phyloP scores from a whole-genome alignment of 352 stramenopile species.

The Phytophthora lateralis region DNA sequence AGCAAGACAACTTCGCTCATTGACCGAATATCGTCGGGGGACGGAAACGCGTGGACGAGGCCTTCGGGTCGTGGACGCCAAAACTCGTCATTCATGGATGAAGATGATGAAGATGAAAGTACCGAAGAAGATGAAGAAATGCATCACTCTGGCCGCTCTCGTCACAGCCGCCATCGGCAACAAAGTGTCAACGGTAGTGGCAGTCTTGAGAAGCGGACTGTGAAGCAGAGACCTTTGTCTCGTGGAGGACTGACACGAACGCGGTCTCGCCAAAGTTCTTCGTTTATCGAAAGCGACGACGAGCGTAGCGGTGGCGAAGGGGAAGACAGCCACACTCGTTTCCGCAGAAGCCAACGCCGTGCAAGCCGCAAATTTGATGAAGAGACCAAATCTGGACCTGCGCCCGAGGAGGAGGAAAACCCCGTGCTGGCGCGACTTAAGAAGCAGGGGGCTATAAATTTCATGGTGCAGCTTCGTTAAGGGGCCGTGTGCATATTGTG shows the following conservation, averaged over 20 bases:
- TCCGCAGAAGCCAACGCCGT: constrained; percentile 43
- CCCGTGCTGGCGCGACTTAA: constrained; percentile 76
- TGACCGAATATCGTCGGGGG: constrained; percentile 31
- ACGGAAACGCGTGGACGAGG: constrained; percentile 23
- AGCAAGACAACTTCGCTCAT: constrained; percentile 18
- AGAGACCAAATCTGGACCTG: constrained; percentile 36
- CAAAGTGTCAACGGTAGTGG: constrained; percentile 35
- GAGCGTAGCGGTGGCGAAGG: constrained; percentile 24
- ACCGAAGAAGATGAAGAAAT: constrained; percentile 39
- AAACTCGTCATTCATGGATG: constrained; percentile 41
- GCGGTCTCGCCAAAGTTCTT: constrained; percentile 33
- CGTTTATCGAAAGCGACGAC: constrained; percentile 41
- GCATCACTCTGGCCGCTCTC: constrained; percentile 10
- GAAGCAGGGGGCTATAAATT: constrained; percentile 85
- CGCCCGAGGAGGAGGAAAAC: constrained; percentile 51
- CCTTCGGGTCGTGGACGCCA: constrained; percentile 19
- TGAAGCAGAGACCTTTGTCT: constrained; percentile 29
- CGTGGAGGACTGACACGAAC: constrained; percentile 18
- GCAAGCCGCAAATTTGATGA: constrained; percentile 57
- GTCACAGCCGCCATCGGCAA: constrained; percentile 28
- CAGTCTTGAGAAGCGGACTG: constrained; percentile 24
- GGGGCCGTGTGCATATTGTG: constrained; percentile 26
- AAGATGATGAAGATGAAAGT: constrained; percentile 45
- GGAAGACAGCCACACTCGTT: constrained; percentile 41
- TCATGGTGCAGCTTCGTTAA: constrained; percentile 73